Percentiles rank a stretch among this genome's conserved stretches.
Conservation (phyloP, 2,329 filamentous ascomycete genomes). For the Talaromyces sp. region DNA sequence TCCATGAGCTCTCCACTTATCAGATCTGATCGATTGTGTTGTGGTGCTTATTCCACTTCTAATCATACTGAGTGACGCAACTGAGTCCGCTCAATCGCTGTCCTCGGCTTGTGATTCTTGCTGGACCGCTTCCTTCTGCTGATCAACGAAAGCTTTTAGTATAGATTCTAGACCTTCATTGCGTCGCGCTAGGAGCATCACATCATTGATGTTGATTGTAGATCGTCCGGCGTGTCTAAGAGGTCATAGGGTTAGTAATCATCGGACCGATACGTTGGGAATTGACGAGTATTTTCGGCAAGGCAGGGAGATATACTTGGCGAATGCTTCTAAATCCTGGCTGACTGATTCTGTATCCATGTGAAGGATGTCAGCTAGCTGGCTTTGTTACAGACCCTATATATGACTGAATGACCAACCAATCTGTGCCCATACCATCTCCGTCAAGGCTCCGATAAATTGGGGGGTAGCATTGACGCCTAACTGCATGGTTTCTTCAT, state of each 20-base stretch:
- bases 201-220: constrained; percentile 80
- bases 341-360: constrained; percentile 49
- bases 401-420: constrained; percentile 50
- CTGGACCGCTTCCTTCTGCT: constrained; percentile 19
- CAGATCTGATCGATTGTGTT: neutral
- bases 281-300: neutral
- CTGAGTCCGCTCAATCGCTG: constrained; percentile 8
- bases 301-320: constrained; percentile 43
- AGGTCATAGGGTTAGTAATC: constrained; percentile 32
- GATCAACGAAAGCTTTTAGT: constrained; percentile 48
- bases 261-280: neutral
- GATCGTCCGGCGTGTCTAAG: constrained; percentile 74
- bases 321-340: constrained; percentile 63
- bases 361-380: constrained; percentile 14
- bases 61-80: neutral
- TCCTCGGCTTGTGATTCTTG: constrained; percentile 5
- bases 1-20: neutral
- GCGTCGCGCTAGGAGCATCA: constrained; percentile 78
- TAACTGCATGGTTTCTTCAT: constrained; percentile 70
- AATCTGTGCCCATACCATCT: constrained; percentile 83
- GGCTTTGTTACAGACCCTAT: neutral
- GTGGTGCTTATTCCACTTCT: neutral
- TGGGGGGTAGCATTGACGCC: constrained; percentile 86
- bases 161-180: constrained; percentile 81
- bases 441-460: constrained; percentile 80